Conservation (phyloP, 306 rosid species). For the Potentilla sterilis region DNA sequence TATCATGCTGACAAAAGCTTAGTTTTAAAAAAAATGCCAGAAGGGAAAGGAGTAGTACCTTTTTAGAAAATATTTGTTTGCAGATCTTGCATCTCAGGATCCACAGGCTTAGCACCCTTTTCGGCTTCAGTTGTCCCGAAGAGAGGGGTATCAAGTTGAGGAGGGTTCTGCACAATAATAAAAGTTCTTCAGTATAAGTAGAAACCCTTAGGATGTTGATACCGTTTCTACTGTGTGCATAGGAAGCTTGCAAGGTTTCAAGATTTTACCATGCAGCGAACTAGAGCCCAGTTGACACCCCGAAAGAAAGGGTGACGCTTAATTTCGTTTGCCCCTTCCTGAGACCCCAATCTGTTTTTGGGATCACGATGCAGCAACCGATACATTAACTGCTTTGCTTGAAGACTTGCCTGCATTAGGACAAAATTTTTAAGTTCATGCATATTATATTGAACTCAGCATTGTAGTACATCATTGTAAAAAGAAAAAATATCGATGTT, state of each 20-base stretch:
- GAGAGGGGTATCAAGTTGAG: constrained; percentile 70
- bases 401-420: constrained; percentile 72
- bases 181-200: not conserved
- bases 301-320: constrained; percentile 80
- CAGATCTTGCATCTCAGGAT: constrained; percentile 56
- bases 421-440: constrained; percentile 2
- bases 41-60: constrained; percentile 26
- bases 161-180: constrained; percentile 60
- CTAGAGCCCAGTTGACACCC: constrained; percentile 83
- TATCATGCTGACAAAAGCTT: not conserved
- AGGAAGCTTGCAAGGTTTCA: not conserved
- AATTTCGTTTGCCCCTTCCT: constrained; percentile 82
- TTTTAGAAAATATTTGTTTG: constrained; percentile 56
- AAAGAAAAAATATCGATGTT: not conserved
- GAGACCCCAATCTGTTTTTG: constrained; percentile 71
- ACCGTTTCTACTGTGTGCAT: not conserved
- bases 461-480: not conserved
- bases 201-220: not conserved
- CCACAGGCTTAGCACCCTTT: constrained; percentile 40
- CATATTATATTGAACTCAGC: not conserved
- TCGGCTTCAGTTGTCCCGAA: constrained; percentile 46
- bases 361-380: constrained; percentile 82
- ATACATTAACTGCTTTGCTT: constrained; percentile 68
- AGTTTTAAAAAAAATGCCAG: not conserved
- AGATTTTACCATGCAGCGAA: constrained; percentile 76